Percentiles rank a stretch among this genome's conserved stretches.
Evolutionary conservation across 2,329 filamentous ascomycete species (phyloP).

Genomic region (Ceratocystis colombiana): DNA sequence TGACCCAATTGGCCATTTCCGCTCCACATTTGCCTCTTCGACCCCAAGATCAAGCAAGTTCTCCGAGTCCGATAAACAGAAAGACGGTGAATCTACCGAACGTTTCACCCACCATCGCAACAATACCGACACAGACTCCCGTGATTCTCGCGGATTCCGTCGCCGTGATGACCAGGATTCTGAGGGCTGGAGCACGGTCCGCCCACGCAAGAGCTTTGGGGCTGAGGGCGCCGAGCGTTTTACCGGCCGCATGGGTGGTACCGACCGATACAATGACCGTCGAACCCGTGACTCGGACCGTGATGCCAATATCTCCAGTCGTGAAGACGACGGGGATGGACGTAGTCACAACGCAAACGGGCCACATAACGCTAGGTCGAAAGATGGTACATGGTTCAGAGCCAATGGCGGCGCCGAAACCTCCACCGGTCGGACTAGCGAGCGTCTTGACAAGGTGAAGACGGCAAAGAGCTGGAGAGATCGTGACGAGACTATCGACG

Average conservation of each 20-base stretch:
- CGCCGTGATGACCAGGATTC: conserved; percentile 51
- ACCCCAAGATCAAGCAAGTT: conserved; percentile 9
- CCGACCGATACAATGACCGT: conserved; percentile 38
- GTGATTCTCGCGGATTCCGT: conserved; percentile 38
- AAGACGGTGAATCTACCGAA: conserved; percentile 45
- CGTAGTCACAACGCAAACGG: conserved; percentile 49
- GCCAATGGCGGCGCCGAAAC: conserved; percentile 40
- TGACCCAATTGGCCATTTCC: conserved; percentile 23
- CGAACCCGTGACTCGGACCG: conserved; percentile 46
- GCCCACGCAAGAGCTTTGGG: conserved; percentile 63
- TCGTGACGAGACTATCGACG: conserved; percentile 41
- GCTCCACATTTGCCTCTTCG: conserved; percentile 25
- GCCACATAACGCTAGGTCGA: conserved; percentile 43
- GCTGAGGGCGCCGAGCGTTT: conserved; percentile 63
- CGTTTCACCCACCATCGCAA: conserved; percentile 44
- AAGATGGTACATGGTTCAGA: conserved; percentile 66
- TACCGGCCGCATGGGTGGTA: conserved; percentile 52
- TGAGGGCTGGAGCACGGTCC: conserved; percentile 66
- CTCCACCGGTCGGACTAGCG: conserved; percentile 36
- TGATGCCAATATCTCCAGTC: conserved; percentile 43
- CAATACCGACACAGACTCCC: conserved; percentile 40
- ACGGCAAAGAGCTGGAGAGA: conserved; percentile 50
- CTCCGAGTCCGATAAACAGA: conserved; percentile 29
- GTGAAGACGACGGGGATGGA: conserved; percentile 44
- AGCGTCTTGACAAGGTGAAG: conserved; percentile 44